Base-by-base conservation (phyloP, 495 filamentous ascomycete genomes). In the Podospora bellae-mahoneyi region DNA sequence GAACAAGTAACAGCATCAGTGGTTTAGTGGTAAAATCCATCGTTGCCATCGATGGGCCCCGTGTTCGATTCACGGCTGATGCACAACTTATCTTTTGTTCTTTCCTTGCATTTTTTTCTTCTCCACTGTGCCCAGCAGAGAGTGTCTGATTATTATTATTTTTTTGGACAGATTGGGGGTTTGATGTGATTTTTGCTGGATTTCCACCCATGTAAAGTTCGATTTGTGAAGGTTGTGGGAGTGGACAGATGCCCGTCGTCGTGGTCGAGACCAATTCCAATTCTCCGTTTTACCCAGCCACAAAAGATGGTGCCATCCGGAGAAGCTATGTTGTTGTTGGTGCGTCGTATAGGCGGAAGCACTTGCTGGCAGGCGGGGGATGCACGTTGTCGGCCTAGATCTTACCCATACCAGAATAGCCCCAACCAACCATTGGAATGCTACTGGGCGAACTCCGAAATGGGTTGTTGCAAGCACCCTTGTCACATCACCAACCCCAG, bases 41-140 rank as follows among this genome's bases (percentile, higher is more conserved):
- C 79, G 79, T 81, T 81, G 79, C 79, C 79, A 81, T 82, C 80
- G 80, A 82, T 82, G 80, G 80, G 80, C 80, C 80, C 80, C 80
- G 80, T 77, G 80, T 82, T 82, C 80, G 80, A 82, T 82, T 82
- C 79, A 77, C 79, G 79, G 79, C 78, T 80, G 77, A 78, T 62
- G 60, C 60, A 20, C 4, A 58, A 13, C 7, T 48, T 48, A 2
- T 10, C 0, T 48, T 48, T 39, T 39, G 34, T 39, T 39, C 10
- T 39, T 39, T 6, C 0, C 34, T 48, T 10, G 39, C 39, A 48
- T 48, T 48, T 48, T 16, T 48, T 48, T 48, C 39, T 48, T 48
- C 39, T 48, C 39, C 39, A 48, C 13, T 32, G 0, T 32, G 4
- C 30, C 30, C 30, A 23, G 2, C 23, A 23, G 23, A 23, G 23